Percentiles rank a stretch among this genome's conserved stretches.
These are phyloP conservation scores for Candida qinlingensis DNA, from an alignment of 805 yeast genomes.

Conservation along the genomic window DNA sequence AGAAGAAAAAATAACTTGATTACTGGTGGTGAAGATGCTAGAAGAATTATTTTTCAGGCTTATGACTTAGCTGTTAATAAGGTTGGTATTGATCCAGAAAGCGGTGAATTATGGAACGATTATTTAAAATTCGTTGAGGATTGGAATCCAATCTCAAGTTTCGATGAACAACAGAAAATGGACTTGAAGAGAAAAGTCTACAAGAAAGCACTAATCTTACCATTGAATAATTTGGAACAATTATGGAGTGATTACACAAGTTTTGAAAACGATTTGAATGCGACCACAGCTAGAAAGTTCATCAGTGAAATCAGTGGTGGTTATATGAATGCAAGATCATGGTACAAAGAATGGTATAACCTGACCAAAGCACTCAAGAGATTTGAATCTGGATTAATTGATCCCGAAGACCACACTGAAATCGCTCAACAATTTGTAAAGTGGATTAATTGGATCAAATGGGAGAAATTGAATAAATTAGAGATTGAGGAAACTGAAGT, in stretches of 20 bases:
- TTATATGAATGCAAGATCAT: slow-evolving; percentile 82
- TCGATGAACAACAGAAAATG: slow-evolving; percentile 80
- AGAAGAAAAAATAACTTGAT: slow-evolving; percentile 60
- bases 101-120: slow-evolving; percentile 74
- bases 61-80: slow-evolving; percentile 75
- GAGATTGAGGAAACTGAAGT: slow-evolving; percentile 46
- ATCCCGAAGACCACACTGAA: slow-evolving; percentile 24
- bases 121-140: slow-evolving; percentile 72
- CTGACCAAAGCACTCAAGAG: slow-evolving; percentile 48
- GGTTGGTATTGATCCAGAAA: slow-evolving; percentile 72
- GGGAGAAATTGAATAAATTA: slow-evolving; percentile 73
- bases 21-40: slow-evolving; percentile 78
- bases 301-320: slow-evolving; percentile 77
- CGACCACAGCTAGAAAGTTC: slow-evolving; percentile 76
- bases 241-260: slow-evolving; percentile 77
- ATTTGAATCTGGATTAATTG: slow-evolving; percentile 20
- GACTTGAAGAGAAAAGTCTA: slow-evolving; percentile 73
- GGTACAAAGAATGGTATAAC: slow-evolving; percentile 64
- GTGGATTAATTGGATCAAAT: slow-evolving; percentile 74
- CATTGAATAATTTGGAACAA: slow-evolving; percentile 66
- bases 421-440: slow-evolving; percentile 36
- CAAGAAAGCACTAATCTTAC: slow-evolving; percentile 66
- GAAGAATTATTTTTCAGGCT: slow-evolving; percentile 70
- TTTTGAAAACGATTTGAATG: slow-evolving; percentile 76
- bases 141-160: slow-evolving; percentile 73